Evolutionary conservation across 2,329 filamentous ascomycete species (phyloP), one percentile per base, ranked within the genome.

Genomic region (Calonectria leucothoes): DNA sequence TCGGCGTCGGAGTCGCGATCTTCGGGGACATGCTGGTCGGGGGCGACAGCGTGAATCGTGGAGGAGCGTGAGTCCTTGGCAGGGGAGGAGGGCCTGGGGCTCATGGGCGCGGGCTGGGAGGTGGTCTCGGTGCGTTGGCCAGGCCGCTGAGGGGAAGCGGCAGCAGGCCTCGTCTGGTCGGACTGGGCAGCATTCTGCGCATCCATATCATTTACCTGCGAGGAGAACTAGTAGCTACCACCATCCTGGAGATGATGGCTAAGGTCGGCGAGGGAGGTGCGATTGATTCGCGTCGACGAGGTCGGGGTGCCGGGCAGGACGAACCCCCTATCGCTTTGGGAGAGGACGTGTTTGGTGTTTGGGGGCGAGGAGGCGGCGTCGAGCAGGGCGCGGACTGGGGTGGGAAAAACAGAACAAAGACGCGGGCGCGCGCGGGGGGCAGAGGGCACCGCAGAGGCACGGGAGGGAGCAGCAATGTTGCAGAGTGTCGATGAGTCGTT

Each of bases 1-100:
- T 94, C 93, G 63, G 93, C 92, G 80, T 94, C 93, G 1, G 93
- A 94, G 78, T 93, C 91, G 80, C 89, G 91, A 72, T 92, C 92
- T 71, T 85, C 85, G 27, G 82, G 82, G 69, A 79, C 83, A 70
- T 89, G 86, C 66, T 83, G 81, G 25, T 84, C 80, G 66, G 76
- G 31, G 31, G 72, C 78, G 25, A 75, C 69, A 20, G 76, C 76
- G 29, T 76, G 55, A 35, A 86, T 85, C 72, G 82, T 85, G 69
- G 80, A 81, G 14, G 83, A 77, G n/a, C 80, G 79, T 33, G 82
- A 69, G 35, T 80, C 80, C 74, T 73, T 82, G 69, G 71, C 63
- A 20, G 75, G 69, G 65, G 74, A 74, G 15, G 67, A 76, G 67
- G 77, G 73, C 66, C 72, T 79, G 64, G 79, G 72, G 77, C 70